Conservation (phyloP, 768 basidiomycete genomes). For the Rhizopogon vesiculosus region DNA sequence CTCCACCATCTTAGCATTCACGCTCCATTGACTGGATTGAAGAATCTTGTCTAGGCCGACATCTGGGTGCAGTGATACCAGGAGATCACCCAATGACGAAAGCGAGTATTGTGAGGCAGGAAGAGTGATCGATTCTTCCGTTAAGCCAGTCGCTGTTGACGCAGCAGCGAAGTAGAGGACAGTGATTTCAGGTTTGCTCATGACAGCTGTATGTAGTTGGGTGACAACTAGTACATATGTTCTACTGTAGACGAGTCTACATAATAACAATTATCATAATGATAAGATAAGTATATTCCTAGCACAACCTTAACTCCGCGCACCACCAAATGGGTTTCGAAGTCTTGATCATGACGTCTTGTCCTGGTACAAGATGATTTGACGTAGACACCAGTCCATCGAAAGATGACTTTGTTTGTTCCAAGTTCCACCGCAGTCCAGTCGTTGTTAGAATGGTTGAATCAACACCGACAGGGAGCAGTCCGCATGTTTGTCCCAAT, state of each 20-base stretch:
- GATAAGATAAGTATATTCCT: not conserved
- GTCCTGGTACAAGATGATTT: conserved; percentile 76
- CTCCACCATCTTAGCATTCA: conserved; percentile 76
- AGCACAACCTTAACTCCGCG: conserved; percentile 49
- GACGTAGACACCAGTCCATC: conserved; percentile 88
- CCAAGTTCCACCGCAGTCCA: conserved; percentile 87
- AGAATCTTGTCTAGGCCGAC: conserved; percentile 50
- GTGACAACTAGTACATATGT: too few species aligned
- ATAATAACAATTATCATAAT: too few species aligned
- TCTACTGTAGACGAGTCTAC: too few species aligned
- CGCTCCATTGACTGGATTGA: conserved; percentile 67
- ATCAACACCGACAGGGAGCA: conserved; percentile 88
- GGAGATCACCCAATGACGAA: conserved; percentile 43
- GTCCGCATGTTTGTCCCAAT: conserved; percentile 86
- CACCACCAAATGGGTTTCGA: conserved; percentile 90
- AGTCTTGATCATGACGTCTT: conserved; percentile 71
- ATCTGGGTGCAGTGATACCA: conserved; percentile 51
- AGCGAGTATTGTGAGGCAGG: conserved; percentile 44
- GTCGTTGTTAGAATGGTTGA: conserved; percentile 72
- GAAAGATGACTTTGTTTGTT: conserved; percentile 67
- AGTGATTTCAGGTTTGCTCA: conserved; percentile 33
- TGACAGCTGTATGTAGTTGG: not conserved
- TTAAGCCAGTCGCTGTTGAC: conserved; percentile 62
- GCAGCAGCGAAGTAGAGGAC: conserved; percentile 59
- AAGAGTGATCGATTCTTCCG: conserved; percentile 48